phyloP scores from a whole-genome alignment of 2,329 filamentous ascomycete species.

The Anthostomella pinea region DNA sequence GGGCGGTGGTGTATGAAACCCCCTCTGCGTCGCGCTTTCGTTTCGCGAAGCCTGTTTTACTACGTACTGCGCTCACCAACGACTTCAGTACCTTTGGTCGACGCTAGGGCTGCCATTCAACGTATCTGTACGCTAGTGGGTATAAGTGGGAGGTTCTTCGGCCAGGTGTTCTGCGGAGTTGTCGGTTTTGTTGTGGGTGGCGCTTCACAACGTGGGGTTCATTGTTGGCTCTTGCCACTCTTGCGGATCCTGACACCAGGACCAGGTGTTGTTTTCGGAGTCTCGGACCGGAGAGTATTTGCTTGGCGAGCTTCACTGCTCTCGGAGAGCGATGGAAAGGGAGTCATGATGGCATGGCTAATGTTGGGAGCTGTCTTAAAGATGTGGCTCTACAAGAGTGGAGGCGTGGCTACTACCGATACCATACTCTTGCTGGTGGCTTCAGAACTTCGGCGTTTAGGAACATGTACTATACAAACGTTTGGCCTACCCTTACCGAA shows the following conservation, averaged over 20 bases:
- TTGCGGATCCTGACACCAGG: no score
- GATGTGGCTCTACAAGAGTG: no score
- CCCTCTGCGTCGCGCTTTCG: conserved; percentile 1
- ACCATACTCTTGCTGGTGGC: not conserved
- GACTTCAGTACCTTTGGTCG: conserved; percentile 1
- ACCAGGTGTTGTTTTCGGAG: no score
- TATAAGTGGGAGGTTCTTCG: conserved; percentile 11
- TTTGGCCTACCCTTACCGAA: no score
- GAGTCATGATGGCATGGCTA: not conserved
- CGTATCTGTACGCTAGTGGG: conserved; percentile 14
- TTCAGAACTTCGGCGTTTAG: not conserved
- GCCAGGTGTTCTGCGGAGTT: conserved; percentile 19
- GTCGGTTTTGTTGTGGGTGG: conserved; percentile 2
- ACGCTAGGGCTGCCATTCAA: conserved; percentile 7
- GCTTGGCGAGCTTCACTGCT: no score
- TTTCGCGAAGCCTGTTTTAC: conserved; percentile 3
- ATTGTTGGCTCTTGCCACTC: no score
- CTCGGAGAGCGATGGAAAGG: no score
- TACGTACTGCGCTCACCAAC: conserved; percentile 7
- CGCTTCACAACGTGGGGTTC: no score
- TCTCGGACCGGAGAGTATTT: no score
- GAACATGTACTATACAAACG: not conserved
- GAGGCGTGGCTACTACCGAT: no score
- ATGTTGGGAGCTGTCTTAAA: not conserved
- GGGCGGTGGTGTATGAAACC: conserved; percentile 54